These are phyloP conservation scores for Paecilomyces fulvus DNA, from an alignment of 2,329 filamentous ascomycete species.

Conservation along the genomic window DNA sequence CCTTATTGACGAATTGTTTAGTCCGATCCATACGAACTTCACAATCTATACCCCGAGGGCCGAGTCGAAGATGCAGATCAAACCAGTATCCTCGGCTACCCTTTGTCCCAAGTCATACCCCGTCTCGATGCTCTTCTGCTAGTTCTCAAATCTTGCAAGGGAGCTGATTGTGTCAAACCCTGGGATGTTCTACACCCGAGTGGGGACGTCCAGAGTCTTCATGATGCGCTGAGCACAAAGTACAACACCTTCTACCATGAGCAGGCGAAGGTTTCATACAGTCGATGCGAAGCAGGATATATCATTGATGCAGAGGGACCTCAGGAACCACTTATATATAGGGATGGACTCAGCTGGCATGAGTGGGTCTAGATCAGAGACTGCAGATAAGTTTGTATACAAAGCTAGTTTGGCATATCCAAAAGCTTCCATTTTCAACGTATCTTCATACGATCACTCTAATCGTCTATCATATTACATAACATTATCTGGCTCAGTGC, in stretches of 20 bases:
- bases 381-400: no score
- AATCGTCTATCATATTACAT: no score
- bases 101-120: conserved; percentile 11
- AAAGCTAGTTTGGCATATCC: no score
- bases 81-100: conserved; percentile 12
- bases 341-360: conserved; percentile 13
- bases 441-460: no score
- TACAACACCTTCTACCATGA: conserved; percentile 26
- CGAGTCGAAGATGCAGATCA: neutral
- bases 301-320: conserved; percentile 28
- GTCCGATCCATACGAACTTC: conserved; percentile 28
- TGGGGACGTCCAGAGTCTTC: conserved; percentile 20
- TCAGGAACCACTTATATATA: conserved; percentile 14
- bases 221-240: conserved; percentile 20
- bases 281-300: conserved; percentile 28
- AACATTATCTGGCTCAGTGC: no score
- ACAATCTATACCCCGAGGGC: conserved; percentile 21
- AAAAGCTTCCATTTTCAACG: no score
- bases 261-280: conserved; percentile 25
- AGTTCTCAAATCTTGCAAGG: conserved; percentile 33
- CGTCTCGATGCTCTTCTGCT: conserved; percentile 30
- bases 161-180: conserved; percentile 25
- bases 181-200: conserved; percentile 29
- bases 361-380: conserved; percentile 6
- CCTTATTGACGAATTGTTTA: conserved; percentile 4